These are phyloP conservation scores for Gnomoniopsis sp. DNA, from an alignment of 2,329 filamentous ascomycete species.

Conservation along the genomic window DNA sequence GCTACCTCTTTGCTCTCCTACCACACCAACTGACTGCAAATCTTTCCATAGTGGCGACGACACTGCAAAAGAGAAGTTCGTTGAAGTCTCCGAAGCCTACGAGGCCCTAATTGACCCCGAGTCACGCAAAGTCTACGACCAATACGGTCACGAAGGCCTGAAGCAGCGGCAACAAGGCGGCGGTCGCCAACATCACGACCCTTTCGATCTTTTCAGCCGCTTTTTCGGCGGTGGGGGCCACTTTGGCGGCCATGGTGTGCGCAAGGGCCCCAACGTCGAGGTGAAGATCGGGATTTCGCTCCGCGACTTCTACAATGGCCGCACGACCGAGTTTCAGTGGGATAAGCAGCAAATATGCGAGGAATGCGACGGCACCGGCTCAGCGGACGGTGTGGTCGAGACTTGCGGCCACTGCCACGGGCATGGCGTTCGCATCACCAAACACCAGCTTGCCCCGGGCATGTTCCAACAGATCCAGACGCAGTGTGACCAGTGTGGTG, in stretches of 20 bases:
- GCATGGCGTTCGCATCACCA: slow-evolving; percentile 79
- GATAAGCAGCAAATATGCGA: slow-evolving; percentile 97
- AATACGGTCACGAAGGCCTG: slow-evolving; percentile 87
- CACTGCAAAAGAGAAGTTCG: slow-evolving; percentile 83
- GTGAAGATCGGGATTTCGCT: slow-evolving; percentile 76
- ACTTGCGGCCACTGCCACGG: slow-evolving; percentile 75
- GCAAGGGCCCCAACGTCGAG: slow-evolving; percentile 85
- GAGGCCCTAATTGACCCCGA: slow-evolving; percentile 80
- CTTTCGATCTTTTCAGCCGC: slow-evolving; percentile 92
- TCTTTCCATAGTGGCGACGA: slow-evolving; percentile 62
- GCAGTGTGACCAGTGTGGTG: slow-evolving; percentile 82
- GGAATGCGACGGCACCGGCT: slow-evolving; percentile 81
- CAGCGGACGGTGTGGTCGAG: slow-evolving; percentile 77
- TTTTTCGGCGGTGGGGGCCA: slow-evolving; percentile 94
- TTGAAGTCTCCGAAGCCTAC: slow-evolving; percentile 92
- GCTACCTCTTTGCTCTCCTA: neutral
- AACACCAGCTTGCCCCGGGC: slow-evolving; percentile 92
- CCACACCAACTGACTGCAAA: slow-evolving; percentile 2
- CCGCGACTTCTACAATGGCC: slow-evolving; percentile 89
- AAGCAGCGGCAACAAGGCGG: slow-evolving; percentile 74
- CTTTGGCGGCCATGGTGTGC: slow-evolving; percentile 68
- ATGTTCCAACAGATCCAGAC: slow-evolving; percentile 98
- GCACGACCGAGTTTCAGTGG: slow-evolving; percentile 80
- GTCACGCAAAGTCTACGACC: slow-evolving; percentile 85
- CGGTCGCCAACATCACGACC: slow-evolving; percentile 67